Evolutionary conservation across 495 filamentous ascomycete species (phyloP).

Genomic region (Annulohypoxylon moriforme): DNA sequence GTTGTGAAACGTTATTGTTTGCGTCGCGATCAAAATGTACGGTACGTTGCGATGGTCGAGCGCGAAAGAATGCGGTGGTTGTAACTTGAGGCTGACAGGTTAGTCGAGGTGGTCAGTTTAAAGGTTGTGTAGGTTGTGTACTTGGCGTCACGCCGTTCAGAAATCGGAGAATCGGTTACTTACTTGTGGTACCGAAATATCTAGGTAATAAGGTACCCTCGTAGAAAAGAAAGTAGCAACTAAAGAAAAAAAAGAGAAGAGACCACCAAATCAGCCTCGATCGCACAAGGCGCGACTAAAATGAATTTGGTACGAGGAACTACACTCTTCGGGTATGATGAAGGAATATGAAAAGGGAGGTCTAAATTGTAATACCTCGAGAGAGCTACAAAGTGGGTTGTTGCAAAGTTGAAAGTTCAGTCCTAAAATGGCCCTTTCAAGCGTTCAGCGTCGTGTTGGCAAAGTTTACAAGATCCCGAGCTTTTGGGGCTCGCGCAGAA

Average conservation of each 20-base stretch:
- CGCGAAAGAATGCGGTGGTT: slow-evolving; percentile 6
- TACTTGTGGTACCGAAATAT: slow-evolving; percentile 22
- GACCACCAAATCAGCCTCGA: slow-evolving; percentile 13
- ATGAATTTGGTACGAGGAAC: neutral
- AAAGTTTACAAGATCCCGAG: slow-evolving; percentile 48
- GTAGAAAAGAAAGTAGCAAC: neutral
- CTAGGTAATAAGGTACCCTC: neutral
- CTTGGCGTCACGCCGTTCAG: slow-evolving; percentile 30
- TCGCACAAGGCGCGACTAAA: slow-evolving; percentile 28
- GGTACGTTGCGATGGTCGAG: slow-evolving; percentile 23
- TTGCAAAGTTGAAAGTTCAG: slow-evolving; percentile 44
- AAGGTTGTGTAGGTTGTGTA: slow-evolving; percentile 35
- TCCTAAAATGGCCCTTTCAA: slow-evolving; percentile 34
- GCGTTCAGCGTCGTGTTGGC: slow-evolving; percentile 44
- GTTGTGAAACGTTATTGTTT: slow-evolving; percentile 39
- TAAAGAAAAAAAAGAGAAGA: slow-evolving; percentile 1
- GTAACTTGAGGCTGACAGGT: slow-evolving; percentile 30
- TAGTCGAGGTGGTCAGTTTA: slow-evolving; percentile 40
- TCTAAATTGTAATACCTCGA: slow-evolving; percentile 36
- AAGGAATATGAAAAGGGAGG: slow-evolving; percentile 19
- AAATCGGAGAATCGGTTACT: slow-evolving; percentile 28
- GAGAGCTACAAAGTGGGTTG: slow-evolving; percentile 21
- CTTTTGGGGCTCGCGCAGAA: slow-evolving; percentile 43
- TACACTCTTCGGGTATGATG: slow-evolving; percentile 15
- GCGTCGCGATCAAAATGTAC: slow-evolving; percentile 40